Base-by-base conservation (phyloP, 2,329 filamentous ascomycete genomes). In the Hymenoscyphus infarciens region DNA sequence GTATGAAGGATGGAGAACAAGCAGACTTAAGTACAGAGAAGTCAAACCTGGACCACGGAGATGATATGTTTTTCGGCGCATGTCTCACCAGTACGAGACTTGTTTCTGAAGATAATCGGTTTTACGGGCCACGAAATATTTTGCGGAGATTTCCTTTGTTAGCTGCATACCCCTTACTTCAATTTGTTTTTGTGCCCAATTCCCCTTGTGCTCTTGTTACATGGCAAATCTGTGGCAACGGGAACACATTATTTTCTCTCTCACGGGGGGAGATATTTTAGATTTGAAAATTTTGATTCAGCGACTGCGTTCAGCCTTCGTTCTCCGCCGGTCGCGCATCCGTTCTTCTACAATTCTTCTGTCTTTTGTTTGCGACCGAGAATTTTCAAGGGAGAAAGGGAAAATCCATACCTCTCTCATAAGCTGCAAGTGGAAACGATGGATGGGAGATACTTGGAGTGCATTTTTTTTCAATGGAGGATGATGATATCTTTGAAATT, bases 1-100 rank as follows among this genome's bases (percentile, higher is more conserved):
- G 91, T 98, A 98, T 71, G 94, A 98, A 77, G 88, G 90, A 71
- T 98, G 94, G 95, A 87, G 95, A 77, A 97, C 86, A 8, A 87
- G 80, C 76, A 80, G 85, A 61, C 81, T 88, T 56, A 73, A 73
- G 65, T 68, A 70, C 63, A 68, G 69, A 57, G 70, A 71, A 49
- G 59, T 39, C 11, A 66, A 67, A 52, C 61, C 67, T 19, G 69
- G 60, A 64, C 56, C 64, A 25, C 68, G 63, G 66, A 63, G 69
- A 68, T 72, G 61, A 71, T 67, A 64, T 58, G 35, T 61, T 35
- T 10, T 61, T 49, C 60, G 54, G 22, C 25, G 31, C 42, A 31
- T 59, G 38, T 49, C 57, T 52, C 19, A 59, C 42, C 11, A 49
- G 15, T 59, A 39, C 31, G 31, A 49, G n/a, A 31, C 57, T 35